Evolutionary conservation across 169 alveolate genomes (phyloP).

Genomic region (Plasmodium coatneyi): DNA sequence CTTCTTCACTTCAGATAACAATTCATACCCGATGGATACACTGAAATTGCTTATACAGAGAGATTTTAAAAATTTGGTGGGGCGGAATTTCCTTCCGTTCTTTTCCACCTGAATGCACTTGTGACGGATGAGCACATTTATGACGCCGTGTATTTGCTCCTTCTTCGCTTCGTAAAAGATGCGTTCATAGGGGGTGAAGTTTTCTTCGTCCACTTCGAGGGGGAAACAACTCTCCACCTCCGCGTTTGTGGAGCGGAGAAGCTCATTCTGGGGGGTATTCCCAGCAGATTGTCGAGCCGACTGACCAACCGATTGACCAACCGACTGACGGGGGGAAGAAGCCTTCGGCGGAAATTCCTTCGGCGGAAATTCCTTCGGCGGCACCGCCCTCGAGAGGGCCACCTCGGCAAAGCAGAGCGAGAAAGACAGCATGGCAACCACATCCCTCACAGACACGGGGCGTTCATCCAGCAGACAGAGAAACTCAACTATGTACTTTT

Average conservation of each 20-base stretch:
- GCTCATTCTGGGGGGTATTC: no score
- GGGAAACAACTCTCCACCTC: background rate
- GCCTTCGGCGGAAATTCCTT: no score
- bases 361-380: no score
- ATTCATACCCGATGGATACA: constrained; percentile 18
- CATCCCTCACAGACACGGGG: constrained; percentile 1
- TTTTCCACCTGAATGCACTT: constrained; percentile 39
- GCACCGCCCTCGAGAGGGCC: background rate
- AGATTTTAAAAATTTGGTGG: constrained; percentile 44
- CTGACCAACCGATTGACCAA: no score
- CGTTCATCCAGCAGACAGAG: constrained; percentile 5
- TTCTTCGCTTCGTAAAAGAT: constrained; percentile 22
- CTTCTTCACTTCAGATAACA: constrained; percentile 26
- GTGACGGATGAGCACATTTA: constrained; percentile 9
- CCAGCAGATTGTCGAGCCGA: no score
- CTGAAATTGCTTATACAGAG: constrained; percentile 58
- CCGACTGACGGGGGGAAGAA: no score
- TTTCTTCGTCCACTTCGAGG: background rate
- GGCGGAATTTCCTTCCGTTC: background rate
- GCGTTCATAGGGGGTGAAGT: constrained; percentile 23
- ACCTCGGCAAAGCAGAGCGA: constrained; percentile 29
- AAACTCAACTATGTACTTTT: constrained; percentile 41
- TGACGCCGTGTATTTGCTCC: constrained; percentile 11
- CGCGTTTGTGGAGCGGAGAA: no score
- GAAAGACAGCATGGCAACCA: constrained; percentile 9